Percentiles rank a stretch among this genome's conserved stretches.
phyloP scores from a whole-genome alignment of 1,284 basidiomycete genomes.

The Microbotryum lychnidis-dioicae region DNA sequence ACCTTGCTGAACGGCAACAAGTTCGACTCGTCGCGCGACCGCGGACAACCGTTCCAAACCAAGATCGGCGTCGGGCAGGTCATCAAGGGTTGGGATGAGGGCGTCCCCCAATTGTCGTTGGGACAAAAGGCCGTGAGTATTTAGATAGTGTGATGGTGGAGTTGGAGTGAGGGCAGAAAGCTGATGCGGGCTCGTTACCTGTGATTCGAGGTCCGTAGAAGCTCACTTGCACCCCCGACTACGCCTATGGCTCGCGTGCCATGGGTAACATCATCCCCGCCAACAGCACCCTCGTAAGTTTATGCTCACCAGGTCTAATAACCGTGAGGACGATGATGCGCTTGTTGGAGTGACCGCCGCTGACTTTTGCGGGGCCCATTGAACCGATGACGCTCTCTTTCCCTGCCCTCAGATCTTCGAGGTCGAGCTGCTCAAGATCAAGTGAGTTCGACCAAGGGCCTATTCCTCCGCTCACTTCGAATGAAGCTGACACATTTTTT shows the following conservation, averaged over 20 bases:
- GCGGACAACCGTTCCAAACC: constrained; percentile 35
- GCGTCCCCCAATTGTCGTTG: constrained; percentile 41
- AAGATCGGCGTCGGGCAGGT: constrained; percentile 40
- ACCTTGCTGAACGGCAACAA: constrained; percentile 21
- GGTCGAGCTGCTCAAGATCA: constrained; percentile 44
- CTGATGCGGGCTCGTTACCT: not conserved
- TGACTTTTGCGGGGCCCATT: not conserved
- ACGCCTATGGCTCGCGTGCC: constrained; percentile 37
- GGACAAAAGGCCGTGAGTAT: constrained; percentile 38
- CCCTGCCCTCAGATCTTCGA: constrained; percentile 35
- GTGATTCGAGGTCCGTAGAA: constrained; percentile 3
- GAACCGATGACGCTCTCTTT: not conserved
- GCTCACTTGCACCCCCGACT: constrained; percentile 38
- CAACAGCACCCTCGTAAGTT: constrained; percentile 22
- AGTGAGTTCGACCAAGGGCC: constrained; percentile 29
- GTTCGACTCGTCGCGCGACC: constrained; percentile 41
- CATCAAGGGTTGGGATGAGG: constrained; percentile 41
- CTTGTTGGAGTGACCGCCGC: not conserved
- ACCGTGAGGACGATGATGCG: not conserved
- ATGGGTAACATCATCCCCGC: constrained; percentile 39
- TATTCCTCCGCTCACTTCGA: not conserved
- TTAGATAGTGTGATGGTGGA: not conserved
- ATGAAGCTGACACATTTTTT: no score
- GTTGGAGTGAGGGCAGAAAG: no score
- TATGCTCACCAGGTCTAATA: not conserved